These are phyloP conservation scores for Citrus glauca DNA, from an alignment of 345 rosid genomes.

Conservation along the genomic window DNA sequence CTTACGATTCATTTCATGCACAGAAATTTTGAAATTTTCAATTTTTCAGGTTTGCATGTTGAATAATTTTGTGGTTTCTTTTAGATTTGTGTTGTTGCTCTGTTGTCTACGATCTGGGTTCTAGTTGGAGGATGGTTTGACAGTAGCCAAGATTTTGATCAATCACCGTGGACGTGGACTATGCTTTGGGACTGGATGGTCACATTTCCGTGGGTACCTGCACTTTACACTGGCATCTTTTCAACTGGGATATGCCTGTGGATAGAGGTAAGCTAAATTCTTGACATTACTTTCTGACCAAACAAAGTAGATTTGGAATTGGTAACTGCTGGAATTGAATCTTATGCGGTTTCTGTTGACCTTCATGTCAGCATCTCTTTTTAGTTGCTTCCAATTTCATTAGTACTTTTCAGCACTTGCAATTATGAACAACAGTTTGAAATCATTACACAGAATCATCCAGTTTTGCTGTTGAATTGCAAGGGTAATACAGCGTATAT, in stretches of 20 bases:
- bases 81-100: conserved; percentile 24
- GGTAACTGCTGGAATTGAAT: neutral
- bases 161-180: conserved; percentile 7
- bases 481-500: neutral
- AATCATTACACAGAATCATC: neutral
- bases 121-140: conserved; percentile 17
- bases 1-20: neutral
- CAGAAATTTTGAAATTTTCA: neutral
- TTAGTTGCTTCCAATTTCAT: too few species aligned
- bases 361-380: neutral
- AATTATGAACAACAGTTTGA: too few species aligned
- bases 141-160: conserved; percentile 6
- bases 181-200: conserved; percentile 16
- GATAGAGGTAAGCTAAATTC: conserved; percentile 15
- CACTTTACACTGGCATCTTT: conserved; percentile 24
- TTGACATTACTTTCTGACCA: neutral
- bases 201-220: conserved; percentile 26
- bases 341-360: neutral
- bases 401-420: too few species aligned
- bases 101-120: conserved; percentile 21
- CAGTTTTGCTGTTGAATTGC: neutral
- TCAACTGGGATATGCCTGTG: conserved; percentile 25
- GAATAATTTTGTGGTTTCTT: neutral
- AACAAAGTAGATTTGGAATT: neutral
- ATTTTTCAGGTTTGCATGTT: neutral